Percentiles rank a stretch among this genome's conserved stretches.
These are phyloP conservation scores for Amanita thiersii DNA, from an alignment of 768 basidiomycete genomes.

Conservation along the genomic window DNA sequence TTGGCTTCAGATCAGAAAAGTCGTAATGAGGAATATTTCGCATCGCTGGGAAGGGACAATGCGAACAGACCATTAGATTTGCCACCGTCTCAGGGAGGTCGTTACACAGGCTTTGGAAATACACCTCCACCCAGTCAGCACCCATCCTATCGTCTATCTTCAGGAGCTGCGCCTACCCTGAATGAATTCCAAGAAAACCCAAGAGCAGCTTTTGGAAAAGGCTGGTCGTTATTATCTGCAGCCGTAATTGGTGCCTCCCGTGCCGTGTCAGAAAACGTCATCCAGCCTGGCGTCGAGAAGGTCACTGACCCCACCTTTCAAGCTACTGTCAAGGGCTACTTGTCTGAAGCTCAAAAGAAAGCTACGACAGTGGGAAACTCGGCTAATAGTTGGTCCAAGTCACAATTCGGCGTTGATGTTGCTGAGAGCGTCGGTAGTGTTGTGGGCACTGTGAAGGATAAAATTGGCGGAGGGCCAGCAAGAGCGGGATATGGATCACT, in stretches of 20 bases:
- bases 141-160: slow-evolving; percentile 68
- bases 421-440: slow-evolving; percentile 68
- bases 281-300: slow-evolving; percentile 82
- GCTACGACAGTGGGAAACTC: slow-evolving; percentile 53
- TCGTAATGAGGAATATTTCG: slow-evolving; percentile 84
- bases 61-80: slow-evolving; percentile 68
- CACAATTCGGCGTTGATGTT: slow-evolving; percentile 78
- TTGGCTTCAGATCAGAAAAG: slow-evolving; percentile 50
- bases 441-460: slow-evolving; percentile 56
- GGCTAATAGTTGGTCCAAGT: slow-evolving; percentile 74
- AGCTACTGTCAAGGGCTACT: slow-evolving; percentile 64
- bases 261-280: slow-evolving; percentile 76
- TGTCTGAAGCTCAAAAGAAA: slow-evolving; percentile 56
- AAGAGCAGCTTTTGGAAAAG: slow-evolving; percentile 77
- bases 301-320: slow-evolving; percentile 78
- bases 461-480: slow-evolving; percentile 45
- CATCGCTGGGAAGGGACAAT: slow-evolving; percentile 77
- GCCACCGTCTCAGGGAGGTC: slow-evolving; percentile 90
- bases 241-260: slow-evolving; percentile 75
- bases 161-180: slow-evolving; percentile 70
- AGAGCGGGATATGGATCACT: slow-evolving; percentile 44
- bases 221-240: slow-evolving; percentile 92
- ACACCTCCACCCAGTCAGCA: slow-evolving; percentile 61
- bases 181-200: slow-evolving; percentile 85
- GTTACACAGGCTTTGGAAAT: slow-evolving; percentile 88